Percentiles rank a stretch among this genome's conserved stretches.
These are phyloP conservation scores for Sugiyamaella boreocaroliniensis DNA, from an alignment of 805 yeast species.

Conservation along the genomic window DNA sequence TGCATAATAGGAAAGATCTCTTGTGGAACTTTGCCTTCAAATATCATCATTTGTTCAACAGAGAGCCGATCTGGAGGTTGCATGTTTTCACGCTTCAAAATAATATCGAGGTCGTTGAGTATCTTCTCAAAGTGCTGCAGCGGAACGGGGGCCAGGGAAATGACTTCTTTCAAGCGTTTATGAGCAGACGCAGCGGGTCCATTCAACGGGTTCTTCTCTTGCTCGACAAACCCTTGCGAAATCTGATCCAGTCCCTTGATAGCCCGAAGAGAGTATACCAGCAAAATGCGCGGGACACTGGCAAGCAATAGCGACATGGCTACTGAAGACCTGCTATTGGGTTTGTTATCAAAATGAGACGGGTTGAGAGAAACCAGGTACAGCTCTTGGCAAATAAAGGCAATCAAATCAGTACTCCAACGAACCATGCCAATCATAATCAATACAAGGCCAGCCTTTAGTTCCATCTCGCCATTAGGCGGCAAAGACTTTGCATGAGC, in stretches of 20 bases:
- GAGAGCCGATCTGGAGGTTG: conserved; percentile 37
- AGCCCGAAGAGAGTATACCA: conserved; percentile 34
- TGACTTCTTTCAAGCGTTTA: conserved; percentile 25
- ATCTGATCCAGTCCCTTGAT: conserved; percentile 32
- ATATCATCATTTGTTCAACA: conserved; percentile 55
- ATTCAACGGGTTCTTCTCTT: conserved; percentile 21
- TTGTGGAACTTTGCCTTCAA: conserved; percentile 53
- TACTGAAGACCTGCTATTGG: conserved; percentile 17
- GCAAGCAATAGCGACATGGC: conserved; percentile 31
- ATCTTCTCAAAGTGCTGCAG: conserved; percentile 32
- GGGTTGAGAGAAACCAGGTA: conserved; percentile 20
- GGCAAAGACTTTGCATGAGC: conserved; percentile 44
- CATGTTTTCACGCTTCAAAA: conserved; percentile 27
- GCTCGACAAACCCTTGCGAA: conserved; percentile 17
- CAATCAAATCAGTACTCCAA: conserved; percentile 79
- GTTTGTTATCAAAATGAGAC: conserved; percentile 3
- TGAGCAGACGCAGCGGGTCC: conserved; percentile 26
- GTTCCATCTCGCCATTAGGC: conserved; percentile 30
- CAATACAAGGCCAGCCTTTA: conserved; percentile 25
- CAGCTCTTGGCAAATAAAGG: conserved; percentile 65
- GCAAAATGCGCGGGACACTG: conserved; percentile 31
- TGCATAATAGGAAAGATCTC: conserved; percentile 31
- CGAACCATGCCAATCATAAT: conserved; percentile 63
- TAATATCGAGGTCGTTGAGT: conserved; percentile 34
- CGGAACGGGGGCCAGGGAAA: conserved; percentile 24